Percentiles rank a stretch among this genome's conserved stretches.
phyloP scores from a whole-genome alignment of 192 early-diverging fungal species.

The Cetraspora pellucida region DNA sequence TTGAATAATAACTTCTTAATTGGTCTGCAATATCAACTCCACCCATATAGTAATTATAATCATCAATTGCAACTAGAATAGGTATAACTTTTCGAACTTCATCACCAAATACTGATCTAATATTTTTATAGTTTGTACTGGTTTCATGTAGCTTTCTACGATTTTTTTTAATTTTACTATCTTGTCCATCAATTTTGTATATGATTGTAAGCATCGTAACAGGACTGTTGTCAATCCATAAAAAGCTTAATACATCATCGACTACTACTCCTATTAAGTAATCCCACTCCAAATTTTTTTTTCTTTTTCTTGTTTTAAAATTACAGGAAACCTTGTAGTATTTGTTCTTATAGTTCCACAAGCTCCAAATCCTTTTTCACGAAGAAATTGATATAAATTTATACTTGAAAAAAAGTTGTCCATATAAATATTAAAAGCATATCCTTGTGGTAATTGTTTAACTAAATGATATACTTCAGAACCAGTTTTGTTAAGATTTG shows the following conservation, averaged over 20 bases:
- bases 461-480: constrained; percentile 34
- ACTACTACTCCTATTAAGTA: constrained; percentile 25
- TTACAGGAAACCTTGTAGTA: neutral
- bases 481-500: constrained; percentile 10
- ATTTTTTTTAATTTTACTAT: constrained; percentile 20
- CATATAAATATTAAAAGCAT: constrained; percentile 39
- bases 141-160: constrained; percentile 27
- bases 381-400: constrained; percentile 33
- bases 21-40: constrained; percentile 36
- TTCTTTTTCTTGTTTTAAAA: constrained; percentile 23
- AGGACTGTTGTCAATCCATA: constrained; percentile 38
- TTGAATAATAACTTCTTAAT: neutral
- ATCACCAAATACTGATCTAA: constrained; percentile 17
- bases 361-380: constrained; percentile 25
- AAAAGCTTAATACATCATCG: constrained; percentile 26
- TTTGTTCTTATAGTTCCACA: constrained; percentile 34
- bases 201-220: constrained; percentile 38
- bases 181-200: constrained; percentile 22
- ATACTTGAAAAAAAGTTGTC: constrained; percentile 43
- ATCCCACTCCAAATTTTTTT: constrained; percentile 33
- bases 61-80: constrained; percentile 9
- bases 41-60: constrained; percentile 32
- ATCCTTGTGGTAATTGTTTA: constrained; percentile 12
- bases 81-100: neutral
- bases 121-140: constrained; percentile 26